Evolutionary conservation across 2,329 filamentous ascomycete species (phyloP), one percentile per base, ranked within the genome.

Genomic region (Cytospora schulzeri): DNA sequence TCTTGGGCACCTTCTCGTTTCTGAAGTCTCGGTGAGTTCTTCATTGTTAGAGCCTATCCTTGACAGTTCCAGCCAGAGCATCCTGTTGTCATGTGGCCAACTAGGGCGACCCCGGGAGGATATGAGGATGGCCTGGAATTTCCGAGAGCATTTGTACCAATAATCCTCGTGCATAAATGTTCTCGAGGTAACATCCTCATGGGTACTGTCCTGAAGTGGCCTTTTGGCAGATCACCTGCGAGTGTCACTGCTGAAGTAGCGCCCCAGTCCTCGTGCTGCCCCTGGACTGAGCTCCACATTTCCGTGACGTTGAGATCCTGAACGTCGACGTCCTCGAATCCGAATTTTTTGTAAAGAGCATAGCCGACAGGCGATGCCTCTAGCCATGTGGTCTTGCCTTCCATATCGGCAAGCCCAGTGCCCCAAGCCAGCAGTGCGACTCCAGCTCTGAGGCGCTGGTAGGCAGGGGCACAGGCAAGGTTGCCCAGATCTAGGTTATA

Each of bases 321-420:
- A n/a, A 69, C 66, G 15, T 69, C 70, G 8, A 73, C 48, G 26
- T 70, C 68, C 57, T 73, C 67, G 33, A 69, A 76, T 2, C 72
- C 73, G 8, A 71, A 67, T 33, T 68, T 70, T 50, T 52, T 66
- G 60, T 76, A 76, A 5, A 75, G 64, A 17, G 51, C 22, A 28
- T 74, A 74, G 14, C 73, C 73, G 0, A 14, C 26, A 1, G 73
- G 70, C 6, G 73, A 74, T 1, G 72, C 66, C 61, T 75, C 72
- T 22, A 76, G 67, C 53, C 68, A 70, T 22, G 62, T 58, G 26
- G 69, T 62, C 14, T 71, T 57, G 3, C 70, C 68, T 17, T 71
- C 67, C 50, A 59, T 63, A 60, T 76, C 73, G 9, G 72, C 73
- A 15, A 73, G 55, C 33, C 71, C 67, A 55, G 59, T 52, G 11